These are phyloP conservation scores for Ophidiomyces ophidiicola DNA, from an alignment of 2,329 filamentous ascomycete species.

Conservation along the genomic window DNA sequence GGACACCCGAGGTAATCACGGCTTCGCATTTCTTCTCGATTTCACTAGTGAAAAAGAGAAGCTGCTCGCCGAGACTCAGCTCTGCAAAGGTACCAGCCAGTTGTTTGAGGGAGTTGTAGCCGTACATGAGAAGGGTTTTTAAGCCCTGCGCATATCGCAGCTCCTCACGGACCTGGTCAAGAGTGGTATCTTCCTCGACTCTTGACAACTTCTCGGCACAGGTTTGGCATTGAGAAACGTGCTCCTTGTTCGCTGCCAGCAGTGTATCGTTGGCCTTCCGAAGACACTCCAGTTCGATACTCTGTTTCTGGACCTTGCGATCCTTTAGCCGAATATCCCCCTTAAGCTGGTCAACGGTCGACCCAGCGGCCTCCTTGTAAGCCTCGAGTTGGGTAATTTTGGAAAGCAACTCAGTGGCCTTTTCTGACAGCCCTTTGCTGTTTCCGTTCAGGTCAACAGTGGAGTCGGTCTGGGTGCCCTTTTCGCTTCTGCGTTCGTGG, in stretches of 20 bases:
- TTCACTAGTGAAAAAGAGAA: slow-evolving; percentile 4
- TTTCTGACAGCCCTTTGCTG: slow-evolving; percentile 8
- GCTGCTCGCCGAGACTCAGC: background rate
- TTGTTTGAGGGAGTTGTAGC: slow-evolving; percentile 4
- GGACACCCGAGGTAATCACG: background rate
- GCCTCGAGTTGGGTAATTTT: slow-evolving; percentile 10
- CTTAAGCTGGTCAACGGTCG: slow-evolving; percentile 5
- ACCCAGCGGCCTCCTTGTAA: slow-evolving; percentile 1
- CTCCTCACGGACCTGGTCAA: slow-evolving; percentile 2
- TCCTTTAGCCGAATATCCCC: slow-evolving; percentile 1
- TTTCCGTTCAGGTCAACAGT: slow-evolving; percentile 9
- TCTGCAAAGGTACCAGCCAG: slow-evolving; percentile 5
- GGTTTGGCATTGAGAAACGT: slow-evolving; percentile 2
- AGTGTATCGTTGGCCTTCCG: slow-evolving; percentile 2
- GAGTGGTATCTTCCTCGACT: slow-evolving; percentile 1
- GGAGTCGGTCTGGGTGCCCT: slow-evolving; percentile 1
- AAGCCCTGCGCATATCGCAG: background rate
- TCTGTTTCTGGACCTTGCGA: slow-evolving; percentile 7
- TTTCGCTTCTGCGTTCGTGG: background rate
- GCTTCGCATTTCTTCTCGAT: slow-evolving; percentile 5
- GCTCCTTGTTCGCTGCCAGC: slow-evolving; percentile 1
- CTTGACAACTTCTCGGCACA: slow-evolving; percentile 1
- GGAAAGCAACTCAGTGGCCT: slow-evolving; percentile 8
- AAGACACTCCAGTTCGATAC: slow-evolving; percentile 3
- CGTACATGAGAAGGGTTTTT: background rate